Base-by-base conservation (phyloP, 2,329 filamentous ascomycete genomes). In the Endothia cerciana region DNA sequence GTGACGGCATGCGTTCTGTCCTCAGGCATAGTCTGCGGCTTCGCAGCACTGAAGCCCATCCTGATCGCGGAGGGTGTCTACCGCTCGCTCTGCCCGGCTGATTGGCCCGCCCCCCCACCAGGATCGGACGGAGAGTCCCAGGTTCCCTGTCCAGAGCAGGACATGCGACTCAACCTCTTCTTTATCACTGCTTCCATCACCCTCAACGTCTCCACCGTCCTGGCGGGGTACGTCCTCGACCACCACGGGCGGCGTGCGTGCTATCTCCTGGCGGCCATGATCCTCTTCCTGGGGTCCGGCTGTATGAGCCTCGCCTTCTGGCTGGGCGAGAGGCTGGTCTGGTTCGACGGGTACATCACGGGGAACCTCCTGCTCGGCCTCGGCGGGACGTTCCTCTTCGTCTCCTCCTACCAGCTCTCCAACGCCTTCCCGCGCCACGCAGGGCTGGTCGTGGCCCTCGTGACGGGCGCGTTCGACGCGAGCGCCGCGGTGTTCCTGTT, bases 1-100 rank as follows among this genome's bases (percentile, higher is more conserved):
- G 84, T 89, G n/a, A 69, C 89, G 11, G 89, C 89, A 75, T 91
- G 88, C 75, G 83, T 90, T 56, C 79, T 91, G 63, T 86, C 87
- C 17, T 86, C 88, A 4, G 89, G 87, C 0, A 80, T 87, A 43
- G 82, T 89, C 6, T 90, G 89, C 74, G 87, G 87, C 10, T 90
- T 87, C 74, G 87, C 87, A 8, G 86, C 87, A 1, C 78, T 90
- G 66, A 90, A 89, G 71, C 87, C 87, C 0, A 78, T 89, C 7
- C 77, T 90, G 49, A 83, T 89, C 41, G 77, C 80, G 11, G 83
- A 87, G 70, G 84, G 83, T 2, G 83, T 87, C 2, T 89, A 88
- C 72, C 75, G 79, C 47, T 79, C 87, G 41, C 76, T 79, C 56
- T 89, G 87, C 70, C 82, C 80, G 1, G 59, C 69, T 3, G 68